Percentiles rank a stretch among this genome's conserved stretches.
phyloP scores from a whole-genome alignment of 139 green algal genomes.

The Chlamydomonas applanata region DNA sequence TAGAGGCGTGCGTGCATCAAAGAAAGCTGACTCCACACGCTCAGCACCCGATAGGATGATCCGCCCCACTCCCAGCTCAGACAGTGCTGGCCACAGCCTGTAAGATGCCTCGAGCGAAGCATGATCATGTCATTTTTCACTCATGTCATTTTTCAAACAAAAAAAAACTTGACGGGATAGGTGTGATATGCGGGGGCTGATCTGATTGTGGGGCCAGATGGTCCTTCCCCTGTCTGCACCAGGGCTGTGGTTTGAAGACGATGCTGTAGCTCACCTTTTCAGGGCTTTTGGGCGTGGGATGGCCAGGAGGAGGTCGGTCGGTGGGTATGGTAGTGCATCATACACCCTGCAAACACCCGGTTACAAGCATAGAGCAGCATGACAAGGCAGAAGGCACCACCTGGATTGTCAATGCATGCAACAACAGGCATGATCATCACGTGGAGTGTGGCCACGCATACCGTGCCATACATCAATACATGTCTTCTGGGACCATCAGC shows the following conservation, averaged over 20 bases:
- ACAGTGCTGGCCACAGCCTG: constrained; percentile 16
- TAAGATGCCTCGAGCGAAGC: neutral
- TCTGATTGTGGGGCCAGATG: neutral
- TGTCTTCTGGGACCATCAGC: no score
- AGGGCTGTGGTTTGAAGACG: neutral
- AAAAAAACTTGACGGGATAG: neutral
- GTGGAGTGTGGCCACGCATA: neutral
- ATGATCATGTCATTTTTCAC: neutral
- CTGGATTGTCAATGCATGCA: neutral
- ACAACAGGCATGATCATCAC: neutral
- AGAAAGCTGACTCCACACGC: constrained; percentile 15
- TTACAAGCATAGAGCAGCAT: no score
- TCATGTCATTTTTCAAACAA: neutral
- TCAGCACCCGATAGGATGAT: constrained; percentile 5
- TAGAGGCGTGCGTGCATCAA: neutral
- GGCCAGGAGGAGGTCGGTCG: constrained; percentile 1
- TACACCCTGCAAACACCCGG: neutral
- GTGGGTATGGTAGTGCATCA: neutral
- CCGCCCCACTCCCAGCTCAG: constrained; percentile 1
- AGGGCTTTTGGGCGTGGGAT: constrained; percentile 8
- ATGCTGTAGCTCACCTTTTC: constrained; percentile 3
- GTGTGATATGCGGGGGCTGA: no score
- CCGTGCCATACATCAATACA: no score
- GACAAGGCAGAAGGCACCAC: no score
- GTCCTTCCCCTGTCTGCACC: neutral